Evolutionary conservation across 2,329 filamentous ascomycete species (phyloP), one percentile per base, ranked within the genome.

Genomic region (Penicillium griseofulvum): DNA sequence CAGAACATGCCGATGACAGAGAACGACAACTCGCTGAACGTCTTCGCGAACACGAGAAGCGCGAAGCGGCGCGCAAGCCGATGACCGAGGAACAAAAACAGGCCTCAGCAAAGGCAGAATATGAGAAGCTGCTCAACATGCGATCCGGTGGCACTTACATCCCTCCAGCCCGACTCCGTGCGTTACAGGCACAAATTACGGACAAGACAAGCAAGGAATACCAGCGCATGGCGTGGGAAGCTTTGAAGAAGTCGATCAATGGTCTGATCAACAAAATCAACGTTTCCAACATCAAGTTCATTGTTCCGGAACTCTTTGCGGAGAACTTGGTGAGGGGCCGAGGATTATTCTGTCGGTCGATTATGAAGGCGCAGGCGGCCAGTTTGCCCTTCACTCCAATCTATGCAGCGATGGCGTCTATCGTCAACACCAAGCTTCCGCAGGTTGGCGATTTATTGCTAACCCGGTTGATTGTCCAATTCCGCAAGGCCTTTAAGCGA

Each of bases 201-300:
- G 94, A 99, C 78, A 96, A 96, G 80, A 87, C 84, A 52, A 95
- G 88, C 75, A 95, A 96, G 75, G 94, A 97, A 77, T 97, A 96
- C 71, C 94, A 97, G 82, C 90, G 94, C 67, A 96, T 99, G 90
- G 91, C 92, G 9, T 99, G 94, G 94, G 94, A 99, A 76, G 93
- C 93, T 12, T 79, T 99, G 69, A 99, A 99, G 80, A 99, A 99
- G 80, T 94, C 90, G 46, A 96, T 99, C 77, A 97, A 99, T 71
- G 94, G 94, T 66, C 79, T 99, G 62, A 96, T 99, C 82, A 99
- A 99, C 83, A 99, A 99, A 80, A 89, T 97, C 80, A 97, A 97
- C 76, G 90, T 93, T 53, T 90, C 89, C 33, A 99, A 99, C 74
- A 97, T 99, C 82, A 97, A 99, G 76, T 84, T 89, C 70, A 97